Percentiles rank a stretch among this genome's conserved stretches.
These are phyloP conservation scores for Endoconidiophora polonica DNA, from an alignment of 2,329 filamentous ascomycete species.

Conservation along the genomic window DNA sequence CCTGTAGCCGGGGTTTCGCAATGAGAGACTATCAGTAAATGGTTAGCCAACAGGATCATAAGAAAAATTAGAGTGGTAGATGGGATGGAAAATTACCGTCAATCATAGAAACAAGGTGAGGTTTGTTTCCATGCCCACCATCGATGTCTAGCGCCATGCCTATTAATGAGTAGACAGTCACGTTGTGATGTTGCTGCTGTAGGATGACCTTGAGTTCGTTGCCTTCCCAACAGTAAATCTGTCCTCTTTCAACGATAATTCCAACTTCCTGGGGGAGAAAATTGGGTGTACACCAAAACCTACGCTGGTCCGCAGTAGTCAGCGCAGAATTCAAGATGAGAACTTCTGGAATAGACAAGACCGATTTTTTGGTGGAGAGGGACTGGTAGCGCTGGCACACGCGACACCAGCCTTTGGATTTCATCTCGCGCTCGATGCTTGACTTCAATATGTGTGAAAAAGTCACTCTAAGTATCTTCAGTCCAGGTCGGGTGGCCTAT, in stretches of 20 bases:
- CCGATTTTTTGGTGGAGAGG: constrained; percentile 67
- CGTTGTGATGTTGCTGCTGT: constrained; percentile 61
- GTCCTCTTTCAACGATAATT: constrained; percentile 75
- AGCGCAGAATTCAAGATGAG: constrained; percentile 76
- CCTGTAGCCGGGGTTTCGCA: constrained; percentile 26
- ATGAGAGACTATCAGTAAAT: constrained; percentile 8
- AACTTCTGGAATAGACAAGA: constrained; percentile 69
- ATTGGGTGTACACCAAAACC: constrained; percentile 74
- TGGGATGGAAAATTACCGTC: constrained; percentile 41
- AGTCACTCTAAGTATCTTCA: constrained; percentile 38
- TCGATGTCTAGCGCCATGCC: constrained; percentile 85
- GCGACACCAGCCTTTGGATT: constrained; percentile 83
- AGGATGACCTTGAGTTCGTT: constrained; percentile 70
- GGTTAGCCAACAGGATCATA: not conserved
- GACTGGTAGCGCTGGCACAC: constrained; percentile 83
- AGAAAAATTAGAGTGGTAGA: not conserved
- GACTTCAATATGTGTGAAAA: constrained; percentile 89
- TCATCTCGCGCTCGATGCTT: constrained; percentile 78
- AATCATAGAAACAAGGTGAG: constrained; percentile 80
- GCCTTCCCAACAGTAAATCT: constrained; percentile 89
- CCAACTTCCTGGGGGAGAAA: constrained; percentile 93
- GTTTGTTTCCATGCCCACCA: constrained; percentile 57
- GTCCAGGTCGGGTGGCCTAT: constrained; percentile 22
- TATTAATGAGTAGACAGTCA: constrained; percentile 80
- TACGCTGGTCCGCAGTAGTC: constrained; percentile 52